These are phyloP conservation scores for Zoysia pacifica DNA, from an alignment of 176 grass and related monocot genomes.

Conservation along the genomic window DNA sequence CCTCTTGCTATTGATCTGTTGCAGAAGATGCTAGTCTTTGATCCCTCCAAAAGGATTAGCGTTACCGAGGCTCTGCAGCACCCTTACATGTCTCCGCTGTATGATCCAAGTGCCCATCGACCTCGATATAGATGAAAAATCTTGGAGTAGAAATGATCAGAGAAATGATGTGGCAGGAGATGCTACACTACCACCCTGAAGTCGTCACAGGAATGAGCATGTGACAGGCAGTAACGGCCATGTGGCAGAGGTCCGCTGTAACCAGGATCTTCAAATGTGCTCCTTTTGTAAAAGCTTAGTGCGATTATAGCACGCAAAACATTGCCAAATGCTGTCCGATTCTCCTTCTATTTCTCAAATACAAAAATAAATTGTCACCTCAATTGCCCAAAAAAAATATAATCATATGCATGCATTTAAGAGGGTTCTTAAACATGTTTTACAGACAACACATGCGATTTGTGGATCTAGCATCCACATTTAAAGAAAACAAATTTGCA, in stretches of 20 bases:
- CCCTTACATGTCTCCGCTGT: constrained; percentile 25
- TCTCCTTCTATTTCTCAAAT: too few species aligned
- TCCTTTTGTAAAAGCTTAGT: constrained; percentile 29
- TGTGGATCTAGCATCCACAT: too few species aligned
- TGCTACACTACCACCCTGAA: not conserved
- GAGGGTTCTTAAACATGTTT: too few species aligned
- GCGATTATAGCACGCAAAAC: not conserved
- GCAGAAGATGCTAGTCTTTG: constrained; percentile 59
- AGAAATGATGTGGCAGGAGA: constrained; percentile 24
- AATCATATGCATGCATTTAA: too few species aligned
- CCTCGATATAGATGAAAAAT: constrained; percentile 55
- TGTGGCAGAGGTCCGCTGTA: constrained; percentile 16
- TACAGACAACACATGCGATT: too few species aligned
- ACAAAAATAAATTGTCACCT: too few species aligned
- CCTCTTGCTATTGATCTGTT: constrained; percentile 59
- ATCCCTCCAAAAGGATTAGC: constrained; percentile 57
- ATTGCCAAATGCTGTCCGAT: too few species aligned
- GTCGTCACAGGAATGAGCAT: constrained; percentile 25
- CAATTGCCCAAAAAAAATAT: too few species aligned
- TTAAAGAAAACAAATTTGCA: too few species aligned
- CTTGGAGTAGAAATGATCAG: constrained; percentile 51
- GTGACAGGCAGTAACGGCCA: constrained; percentile 46
- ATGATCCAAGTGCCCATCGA: constrained; percentile 55
- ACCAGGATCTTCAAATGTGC: constrained; percentile 36
- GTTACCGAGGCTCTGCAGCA: constrained; percentile 40